Conservation (phyloP, 768 basidiomycete genomes). For the Cystoderma amianthinum region DNA sequence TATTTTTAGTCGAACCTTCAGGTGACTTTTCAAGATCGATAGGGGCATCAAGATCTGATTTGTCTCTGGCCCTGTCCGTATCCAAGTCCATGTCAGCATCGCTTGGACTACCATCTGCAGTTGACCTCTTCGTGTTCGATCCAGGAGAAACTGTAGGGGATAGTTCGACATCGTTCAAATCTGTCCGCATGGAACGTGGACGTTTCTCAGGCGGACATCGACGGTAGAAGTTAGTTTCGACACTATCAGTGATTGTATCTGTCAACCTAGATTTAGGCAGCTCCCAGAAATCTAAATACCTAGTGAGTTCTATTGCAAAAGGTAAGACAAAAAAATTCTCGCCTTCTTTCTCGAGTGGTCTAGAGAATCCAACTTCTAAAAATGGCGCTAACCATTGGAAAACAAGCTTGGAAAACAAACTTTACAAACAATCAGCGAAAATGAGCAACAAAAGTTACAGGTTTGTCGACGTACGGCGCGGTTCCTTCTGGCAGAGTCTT, state of each 20-base stretch:
- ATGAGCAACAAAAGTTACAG: no score
- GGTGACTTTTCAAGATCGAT: neutral
- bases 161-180: constrained; percentile 3
- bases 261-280: constrained; percentile 34
- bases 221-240: constrained; percentile 40
- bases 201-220: constrained; percentile 44
- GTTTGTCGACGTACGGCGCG: no score
- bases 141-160: neutral
- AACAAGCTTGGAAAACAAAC: constrained; percentile 31
- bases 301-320: no score
- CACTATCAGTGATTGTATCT: constrained; percentile 25
- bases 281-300: constrained; percentile 42
- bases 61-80: neutral
- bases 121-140: no score
- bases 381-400: constrained; percentile 52
- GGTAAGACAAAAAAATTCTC: constrained; percentile 5
- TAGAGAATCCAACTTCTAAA: constrained; percentile 49
- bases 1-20: neutral
- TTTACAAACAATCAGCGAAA: neutral
- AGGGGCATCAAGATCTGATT: neutral
- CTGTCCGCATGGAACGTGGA: constrained; percentile 23
- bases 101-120: no score
- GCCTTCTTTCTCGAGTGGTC: constrained; percentile 55
- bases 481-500: no score
- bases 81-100: no score